phyloP scores from a whole-genome alignment of 441 rosid genomes.

The Lepidium campestre region DNA sequence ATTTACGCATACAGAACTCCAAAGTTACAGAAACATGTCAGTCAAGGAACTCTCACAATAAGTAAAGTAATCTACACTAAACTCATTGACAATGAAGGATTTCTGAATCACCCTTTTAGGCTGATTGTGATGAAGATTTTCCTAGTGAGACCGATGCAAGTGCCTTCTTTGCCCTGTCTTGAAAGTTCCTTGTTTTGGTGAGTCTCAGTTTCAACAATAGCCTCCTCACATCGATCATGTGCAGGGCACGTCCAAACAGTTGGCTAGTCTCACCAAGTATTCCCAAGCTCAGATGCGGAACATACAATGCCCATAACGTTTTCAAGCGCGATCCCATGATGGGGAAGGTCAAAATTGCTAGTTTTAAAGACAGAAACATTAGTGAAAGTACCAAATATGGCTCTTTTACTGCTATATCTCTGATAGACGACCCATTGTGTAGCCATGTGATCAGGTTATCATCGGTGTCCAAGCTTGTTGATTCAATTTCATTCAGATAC shows the following conservation, averaged over 20 bases:
- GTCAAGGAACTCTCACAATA: background rate
- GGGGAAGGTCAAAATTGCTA: slow-evolving; percentile 41
- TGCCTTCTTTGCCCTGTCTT: slow-evolving; percentile 66
- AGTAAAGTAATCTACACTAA: slow-evolving; percentile 21
- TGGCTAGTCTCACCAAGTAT: slow-evolving; percentile 81
- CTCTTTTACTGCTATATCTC: slow-evolving; percentile 43
- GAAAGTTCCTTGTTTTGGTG: slow-evolving; percentile 70
- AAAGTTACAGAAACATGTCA: slow-evolving; percentile 6
- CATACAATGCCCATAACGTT: slow-evolving; percentile 49
- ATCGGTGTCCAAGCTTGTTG: slow-evolving; percentile 7
- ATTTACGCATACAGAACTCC: slow-evolving; percentile 47
- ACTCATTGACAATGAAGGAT: slow-evolving; percentile 15
- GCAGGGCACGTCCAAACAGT: slow-evolving; percentile 49
- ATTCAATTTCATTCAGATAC: slow-evolving; percentile 35
- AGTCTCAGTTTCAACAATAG: slow-evolving; percentile 62
- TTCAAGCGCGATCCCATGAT: slow-evolving; percentile 39
- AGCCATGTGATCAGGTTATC: slow-evolving; percentile 32
- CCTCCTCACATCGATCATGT: slow-evolving; percentile 79
- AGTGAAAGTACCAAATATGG: slow-evolving; percentile 48
- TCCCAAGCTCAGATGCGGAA: slow-evolving; percentile 70
- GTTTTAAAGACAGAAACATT: slow-evolving; percentile 51
- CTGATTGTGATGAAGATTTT: slow-evolving; percentile 50
- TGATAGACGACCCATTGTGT: slow-evolving; percentile 30
- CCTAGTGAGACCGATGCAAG: slow-evolving; percentile 83
- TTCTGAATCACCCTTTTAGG: slow-evolving; percentile 10